Evolutionary conservation across 805 yeast species (phyloP), one percentile per base, ranked within the genome.

Genomic region (Spencermartinsiella europaea): DNA sequence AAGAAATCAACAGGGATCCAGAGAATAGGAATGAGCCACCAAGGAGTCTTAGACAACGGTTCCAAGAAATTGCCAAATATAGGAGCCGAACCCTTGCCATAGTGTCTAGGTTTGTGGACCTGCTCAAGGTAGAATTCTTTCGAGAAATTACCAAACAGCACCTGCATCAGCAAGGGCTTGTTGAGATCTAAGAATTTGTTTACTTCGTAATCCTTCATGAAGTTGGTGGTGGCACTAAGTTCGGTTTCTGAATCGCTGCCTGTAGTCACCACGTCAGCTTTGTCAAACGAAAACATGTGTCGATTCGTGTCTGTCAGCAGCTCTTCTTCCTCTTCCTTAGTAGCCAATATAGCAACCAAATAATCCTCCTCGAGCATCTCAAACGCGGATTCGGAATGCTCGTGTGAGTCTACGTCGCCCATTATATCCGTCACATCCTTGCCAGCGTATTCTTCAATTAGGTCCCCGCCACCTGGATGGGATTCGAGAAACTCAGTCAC

Each of bases 81-180:
- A 4, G 90, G 96, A 10, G 99, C 99, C 2, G 96, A 87, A 8
- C 96, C 97, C 63, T 89, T 82, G 54, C 98, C 98, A 63, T 90
- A 93, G 67, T 93, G 99, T 64, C 99, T 82, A 45, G 99, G 99
- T 68, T 97, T 81, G 67, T 93, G 99, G 37, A 93, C 93, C 68
- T 93, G 97, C 63, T 89, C 96, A 61, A 93, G 73, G 66, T 93
- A 93, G 61, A 93, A 91, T 37, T 87, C 95, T 63, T 86, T 91
- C 36, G 85, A 62, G 73, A 89, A 93, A 31, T 76, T 74, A 36
- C 89, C 80, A 50, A 77, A 73, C 46, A 88, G 68, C 39, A 93
- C 86, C 71, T 93, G 99, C 66, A 78, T 61, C 37, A 93, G 69
- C 57, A 93, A 72, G 1, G 99, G 95, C 63, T 79, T 80, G 56